Evolutionary conservation across 1,284 basidiomycete species (phyloP).

Genomic region (Ceratobasidium sp.): DNA sequence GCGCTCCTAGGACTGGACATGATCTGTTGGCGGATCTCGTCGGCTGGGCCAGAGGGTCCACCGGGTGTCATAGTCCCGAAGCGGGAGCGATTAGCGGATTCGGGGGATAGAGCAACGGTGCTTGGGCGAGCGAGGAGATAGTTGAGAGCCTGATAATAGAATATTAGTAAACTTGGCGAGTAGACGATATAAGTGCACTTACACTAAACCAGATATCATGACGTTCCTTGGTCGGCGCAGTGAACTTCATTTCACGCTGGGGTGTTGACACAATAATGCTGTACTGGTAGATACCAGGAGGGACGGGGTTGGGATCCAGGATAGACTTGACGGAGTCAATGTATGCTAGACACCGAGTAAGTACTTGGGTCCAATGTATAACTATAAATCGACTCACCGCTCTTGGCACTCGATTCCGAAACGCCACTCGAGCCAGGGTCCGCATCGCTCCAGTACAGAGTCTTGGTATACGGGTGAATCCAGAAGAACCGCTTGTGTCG

Average conservation of each 20-base stretch:
- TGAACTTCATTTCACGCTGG: constrained; percentile 96
- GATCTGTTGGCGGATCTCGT: constrained; percentile 52
- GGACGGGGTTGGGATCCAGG: constrained; percentile 89
- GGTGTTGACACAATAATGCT: constrained; percentile 92
- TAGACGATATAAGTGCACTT: constrained; percentile 47
- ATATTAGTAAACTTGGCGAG: constrained; percentile 24
- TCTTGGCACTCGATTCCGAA: constrained; percentile 93
- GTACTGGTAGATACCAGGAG: constrained; percentile 89
- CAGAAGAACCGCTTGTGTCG: constrained; percentile 98
- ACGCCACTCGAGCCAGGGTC: constrained; percentile 89
- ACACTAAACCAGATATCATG: constrained; percentile 97
- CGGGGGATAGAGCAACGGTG: constrained; percentile 51
- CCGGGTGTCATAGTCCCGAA: constrained; percentile 57
- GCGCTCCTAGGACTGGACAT: constrained; percentile 71
- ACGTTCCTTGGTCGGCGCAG: constrained; percentile 88
- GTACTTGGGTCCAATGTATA: not conserved
- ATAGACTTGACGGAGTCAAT: constrained; percentile 90
- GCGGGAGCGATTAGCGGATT: constrained; percentile 22
- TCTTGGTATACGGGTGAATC: constrained; percentile 99
- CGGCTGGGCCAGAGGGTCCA: constrained; percentile 59
- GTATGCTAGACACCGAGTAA: constrained; percentile 66
- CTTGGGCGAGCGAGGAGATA: constrained; percentile 78
- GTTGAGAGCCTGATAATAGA: constrained; percentile 71
- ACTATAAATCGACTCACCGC: constrained; percentile 66
- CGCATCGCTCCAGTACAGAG: constrained; percentile 93